Conservation (phyloP, 495 filamentous ascomycete species). For the Penicillium argentinense region DNA sequence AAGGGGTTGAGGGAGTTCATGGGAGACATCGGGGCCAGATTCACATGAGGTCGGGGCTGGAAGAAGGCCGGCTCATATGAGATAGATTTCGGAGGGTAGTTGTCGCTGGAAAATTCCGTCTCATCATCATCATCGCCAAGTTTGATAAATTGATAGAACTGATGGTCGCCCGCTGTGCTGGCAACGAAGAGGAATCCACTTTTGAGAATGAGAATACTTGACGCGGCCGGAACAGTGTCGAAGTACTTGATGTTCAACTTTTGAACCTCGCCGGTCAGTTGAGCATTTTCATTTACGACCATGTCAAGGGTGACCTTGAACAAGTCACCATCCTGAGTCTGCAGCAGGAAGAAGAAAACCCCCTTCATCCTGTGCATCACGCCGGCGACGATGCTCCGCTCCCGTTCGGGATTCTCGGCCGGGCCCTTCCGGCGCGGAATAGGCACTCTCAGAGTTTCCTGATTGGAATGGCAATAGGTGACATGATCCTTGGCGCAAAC, state of each 20-base stretch:
- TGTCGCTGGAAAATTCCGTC: slow-evolving; percentile 77
- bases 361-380: slow-evolving; percentile 96
- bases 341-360: slow-evolving; percentile 97
- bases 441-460: slow-evolving; percentile 81
- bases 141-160: slow-evolving; percentile 97
- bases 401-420: slow-evolving; percentile 89
- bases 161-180: slow-evolving; percentile 87
- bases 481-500: slow-evolving; percentile 94
- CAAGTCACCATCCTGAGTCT: slow-evolving; percentile 93
- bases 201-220: slow-evolving; percentile 86
- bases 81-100: slow-evolving; percentile 70
- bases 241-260: slow-evolving; percentile 95
- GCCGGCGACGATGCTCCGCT: slow-evolving; percentile 79
- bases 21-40: slow-evolving; percentile 80
- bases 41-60: slow-evolving; percentile 73
- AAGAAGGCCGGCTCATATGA: slow-evolving; percentile 79
- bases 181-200: slow-evolving; percentile 95
- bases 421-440: slow-evolving; percentile 83
- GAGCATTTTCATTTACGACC: slow-evolving; percentile 75
- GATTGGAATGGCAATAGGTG: slow-evolving; percentile 91
- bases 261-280: slow-evolving; percentile 75
- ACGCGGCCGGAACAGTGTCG: slow-evolving; percentile 87
- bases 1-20: slow-evolving; percentile 89
- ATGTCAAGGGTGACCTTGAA: slow-evolving; percentile 96
- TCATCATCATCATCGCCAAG: slow-evolving; percentile 96